Evolutionary conservation across 495 filamentous ascomycete species (phyloP).

Genomic region (Aspergillus panamensis): DNA sequence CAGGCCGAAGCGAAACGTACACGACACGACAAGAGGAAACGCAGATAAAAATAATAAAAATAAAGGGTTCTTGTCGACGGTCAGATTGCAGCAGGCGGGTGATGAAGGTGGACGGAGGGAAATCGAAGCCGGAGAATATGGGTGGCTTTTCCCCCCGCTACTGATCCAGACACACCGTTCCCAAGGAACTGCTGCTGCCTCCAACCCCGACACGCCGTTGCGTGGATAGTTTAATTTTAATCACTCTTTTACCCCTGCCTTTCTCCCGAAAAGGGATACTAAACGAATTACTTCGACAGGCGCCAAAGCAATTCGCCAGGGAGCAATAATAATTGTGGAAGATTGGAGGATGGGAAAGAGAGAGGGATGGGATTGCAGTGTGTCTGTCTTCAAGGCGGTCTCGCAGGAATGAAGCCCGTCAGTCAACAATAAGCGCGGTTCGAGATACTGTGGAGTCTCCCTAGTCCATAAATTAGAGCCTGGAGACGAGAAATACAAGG

Average conservation of each 20-base stretch:
- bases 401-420: not conserved
- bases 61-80: not conserved
- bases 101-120: slow-evolving; percentile 11
- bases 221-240: not conserved
- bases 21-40: slow-evolving; percentile 1
- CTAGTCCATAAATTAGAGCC: not conserved
- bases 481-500: no score
- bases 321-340: not conserved
- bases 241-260: not conserved
- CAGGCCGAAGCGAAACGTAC: slow-evolving; percentile 6
- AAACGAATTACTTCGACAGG: not conserved
- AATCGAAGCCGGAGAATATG: no score
- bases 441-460: not conserved
- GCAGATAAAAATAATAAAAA: not conserved
- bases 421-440: not conserved
- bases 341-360: not conserved
- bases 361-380: not conserved
- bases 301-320: not conserved
- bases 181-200: not conserved
- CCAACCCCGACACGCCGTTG: not conserved
- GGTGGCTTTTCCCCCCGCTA: slow-evolving; percentile 11
- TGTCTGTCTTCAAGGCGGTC: slow-evolving; percentile 7
- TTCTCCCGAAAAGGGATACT: not conserved
- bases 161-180: slow-evolving; percentile 11
- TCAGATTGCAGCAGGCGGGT: slow-evolving; percentile 11